Percentiles rank a stretch among this genome's conserved stretches.
Conservation (phyloP, 139 green algal species). For the Chlamydomonas eustigma region DNA sequence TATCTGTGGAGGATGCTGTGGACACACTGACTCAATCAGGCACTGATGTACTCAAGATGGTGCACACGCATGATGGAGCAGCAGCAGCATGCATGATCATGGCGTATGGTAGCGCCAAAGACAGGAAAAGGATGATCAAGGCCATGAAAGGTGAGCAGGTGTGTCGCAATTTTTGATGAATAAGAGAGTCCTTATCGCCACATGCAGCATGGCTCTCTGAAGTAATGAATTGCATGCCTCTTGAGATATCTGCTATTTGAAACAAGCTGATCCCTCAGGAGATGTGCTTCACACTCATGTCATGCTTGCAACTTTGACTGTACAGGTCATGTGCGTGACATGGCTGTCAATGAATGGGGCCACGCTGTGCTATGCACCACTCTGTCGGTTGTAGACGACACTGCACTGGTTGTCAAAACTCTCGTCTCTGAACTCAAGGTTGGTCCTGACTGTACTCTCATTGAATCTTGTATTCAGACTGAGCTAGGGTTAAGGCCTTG, state of each 20-base stretch:
- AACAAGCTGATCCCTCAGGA: background rate
- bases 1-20: slow-evolving; percentile 64
- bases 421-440: slow-evolving; percentile 71
- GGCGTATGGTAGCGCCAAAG: slow-evolving; percentile 67
- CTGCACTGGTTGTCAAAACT: slow-evolving; percentile 64
- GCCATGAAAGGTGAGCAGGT: slow-evolving; percentile 57
- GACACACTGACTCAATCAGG: slow-evolving; percentile 62
- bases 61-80: slow-evolving; percentile 83
- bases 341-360: slow-evolving; percentile 77
- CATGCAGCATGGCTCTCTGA: background rate
- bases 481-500: no score
- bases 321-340: slow-evolving; percentile 61
- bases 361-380: slow-evolving; percentile 62
- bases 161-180: background rate
- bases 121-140: slow-evolving; percentile 76
- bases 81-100: slow-evolving; percentile 65
- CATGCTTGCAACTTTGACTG: slow-evolving; percentile 11
- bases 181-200: background rate
- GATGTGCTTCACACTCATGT: no score
- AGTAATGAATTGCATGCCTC: background rate
- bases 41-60: slow-evolving; percentile 75
- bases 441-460: no score
- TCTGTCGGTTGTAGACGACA: slow-evolving; percentile 81
- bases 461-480: no score
- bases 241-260: background rate